phyloP scores from a whole-genome alignment of 2,329 filamentous ascomycete species.

The Colletotrichum lini region DNA sequence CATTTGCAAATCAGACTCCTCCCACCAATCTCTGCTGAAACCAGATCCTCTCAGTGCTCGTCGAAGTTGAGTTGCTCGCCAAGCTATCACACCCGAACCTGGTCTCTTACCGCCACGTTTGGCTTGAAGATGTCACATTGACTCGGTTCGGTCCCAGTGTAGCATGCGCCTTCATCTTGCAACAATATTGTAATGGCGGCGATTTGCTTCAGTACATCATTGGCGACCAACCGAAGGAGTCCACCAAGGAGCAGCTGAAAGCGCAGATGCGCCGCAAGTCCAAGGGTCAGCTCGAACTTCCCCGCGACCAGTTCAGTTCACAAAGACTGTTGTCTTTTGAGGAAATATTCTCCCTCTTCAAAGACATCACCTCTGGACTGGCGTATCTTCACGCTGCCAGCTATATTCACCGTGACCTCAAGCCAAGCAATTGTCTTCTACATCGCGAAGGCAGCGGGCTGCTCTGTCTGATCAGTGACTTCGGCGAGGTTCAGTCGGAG shows the following conservation, averaged over 20 bases:
- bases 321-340: constrained; percentile 76
- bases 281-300: constrained; percentile 79
- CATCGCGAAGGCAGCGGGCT: constrained; percentile 81
- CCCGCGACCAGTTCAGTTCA: constrained; percentile 60
- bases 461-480: constrained; percentile 93
- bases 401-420: constrained; percentile 96
- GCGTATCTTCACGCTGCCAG: constrained; percentile 91
- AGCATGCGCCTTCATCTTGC: constrained; percentile 95
- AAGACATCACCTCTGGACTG: constrained; percentile 92
- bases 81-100: constrained; percentile 94
- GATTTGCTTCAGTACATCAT: constrained; percentile 91
- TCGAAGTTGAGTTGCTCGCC: constrained; percentile 94
- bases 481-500: constrained; percentile 94
- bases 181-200: constrained; percentile 96
- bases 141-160: constrained; percentile 91
- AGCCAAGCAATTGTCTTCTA: constrained; percentile 94
- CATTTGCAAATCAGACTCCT: neutral
- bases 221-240: constrained; percentile 73
- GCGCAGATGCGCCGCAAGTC: constrained; percentile 88
- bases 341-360: constrained; percentile 97
- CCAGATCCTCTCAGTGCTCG: constrained; percentile 67
- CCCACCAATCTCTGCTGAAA: neutral
- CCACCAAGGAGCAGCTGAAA: constrained; percentile 88
- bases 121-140: constrained; percentile 91
- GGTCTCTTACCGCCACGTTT: constrained; percentile 96